Percentiles rank a stretch among this genome's conserved stretches.
Conservation (phyloP, 768 basidiomycete genomes). For the Scleroderma citrinum region DNA sequence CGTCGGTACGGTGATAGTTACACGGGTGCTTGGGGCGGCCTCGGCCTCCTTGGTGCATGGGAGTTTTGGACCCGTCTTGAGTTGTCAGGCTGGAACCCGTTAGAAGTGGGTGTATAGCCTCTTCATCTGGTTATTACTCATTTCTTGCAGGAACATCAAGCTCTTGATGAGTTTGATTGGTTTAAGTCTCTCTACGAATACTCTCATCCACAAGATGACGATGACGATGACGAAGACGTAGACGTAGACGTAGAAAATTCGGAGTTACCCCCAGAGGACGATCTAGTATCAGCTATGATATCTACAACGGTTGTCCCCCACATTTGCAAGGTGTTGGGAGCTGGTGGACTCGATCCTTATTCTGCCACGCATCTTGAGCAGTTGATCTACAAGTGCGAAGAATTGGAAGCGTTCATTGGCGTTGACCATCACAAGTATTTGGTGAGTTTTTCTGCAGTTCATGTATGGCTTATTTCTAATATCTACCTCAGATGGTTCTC, state of each 20-base stretch:
- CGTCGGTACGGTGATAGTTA: slow-evolving; percentile 76
- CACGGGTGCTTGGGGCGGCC: slow-evolving; percentile 81
- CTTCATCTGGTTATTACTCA: slow-evolving; percentile 3
- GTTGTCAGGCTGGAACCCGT: slow-evolving; percentile 81
- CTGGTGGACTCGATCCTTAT: slow-evolving; percentile 80
- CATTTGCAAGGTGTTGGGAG: slow-evolving; percentile 64
- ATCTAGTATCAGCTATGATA: slow-evolving; percentile 83
- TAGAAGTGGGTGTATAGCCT: slow-evolving; percentile 47
- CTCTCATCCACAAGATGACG: slow-evolving; percentile 44
- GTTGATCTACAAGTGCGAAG: slow-evolving; percentile 70
- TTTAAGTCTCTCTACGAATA: slow-evolving; percentile 75
- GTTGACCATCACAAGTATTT: slow-evolving; percentile 56
- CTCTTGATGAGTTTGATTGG: slow-evolving; percentile 81
- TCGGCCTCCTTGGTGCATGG: slow-evolving; percentile 85
- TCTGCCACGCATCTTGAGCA: slow-evolving; percentile 57
- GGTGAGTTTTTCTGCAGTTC: slow-evolving; percentile 32
- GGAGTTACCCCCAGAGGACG: slow-evolving; percentile 76
- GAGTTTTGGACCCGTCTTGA: slow-evolving; percentile 93
- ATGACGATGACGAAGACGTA: slow-evolving; percentile 42
- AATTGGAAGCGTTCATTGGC: slow-evolving; percentile 72
- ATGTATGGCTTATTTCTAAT: neutral
- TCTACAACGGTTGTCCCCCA: slow-evolving; percentile 77
- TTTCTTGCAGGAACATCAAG: slow-evolving; percentile 38
- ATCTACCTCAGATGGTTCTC: slow-evolving; percentile 43
- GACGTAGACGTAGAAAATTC: too few relatives aligned